Conservation (phyloP, 305 asterid genomes). For the Solanum hybrid region DNA sequence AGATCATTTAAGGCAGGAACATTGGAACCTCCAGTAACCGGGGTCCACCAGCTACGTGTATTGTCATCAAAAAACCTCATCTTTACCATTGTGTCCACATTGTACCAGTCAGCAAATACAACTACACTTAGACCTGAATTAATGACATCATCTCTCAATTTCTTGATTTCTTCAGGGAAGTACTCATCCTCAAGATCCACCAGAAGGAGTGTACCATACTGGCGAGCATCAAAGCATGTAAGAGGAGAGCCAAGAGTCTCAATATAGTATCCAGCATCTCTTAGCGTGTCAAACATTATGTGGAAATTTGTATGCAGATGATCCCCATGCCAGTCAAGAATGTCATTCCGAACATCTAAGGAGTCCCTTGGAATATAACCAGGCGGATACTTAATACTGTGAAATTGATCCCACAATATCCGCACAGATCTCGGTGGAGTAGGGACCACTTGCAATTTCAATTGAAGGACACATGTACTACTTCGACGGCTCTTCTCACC, state of each 20-base stretch:
- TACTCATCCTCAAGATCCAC: conserved; percentile 98
- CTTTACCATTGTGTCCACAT: conserved; percentile 91
- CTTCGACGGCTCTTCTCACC: conserved; percentile 57
- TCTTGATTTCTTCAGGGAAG: conserved; percentile 68
- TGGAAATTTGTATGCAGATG: conserved; percentile 95
- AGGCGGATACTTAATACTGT: conserved; percentile 92
- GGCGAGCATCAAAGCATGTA: conserved; percentile 92
- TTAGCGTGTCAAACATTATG: conserved; percentile 83
- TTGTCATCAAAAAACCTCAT: conserved; percentile 97
- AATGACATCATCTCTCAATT: conserved; percentile 72
- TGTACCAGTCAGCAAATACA: conserved; percentile 98
- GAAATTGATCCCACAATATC: conserved; percentile 96
- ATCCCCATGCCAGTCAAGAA: conserved; percentile 99
- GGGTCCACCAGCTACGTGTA: conserved; percentile 99
- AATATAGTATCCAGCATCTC: conserved; percentile 88
- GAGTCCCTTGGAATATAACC: conserved; percentile 97
- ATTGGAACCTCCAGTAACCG: conserved; percentile 93
- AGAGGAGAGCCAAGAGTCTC: conserved; percentile 97
- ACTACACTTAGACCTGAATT: conserved; percentile 70
- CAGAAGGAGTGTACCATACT: conserved; percentile 82
- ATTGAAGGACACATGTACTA: conserved; percentile 60
- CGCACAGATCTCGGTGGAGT: conserved; percentile 79
- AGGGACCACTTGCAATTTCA: conserved; percentile 74
- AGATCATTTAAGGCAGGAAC: conserved; percentile 94
- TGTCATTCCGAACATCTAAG: conserved; percentile 88